Conservation (phyloP, 78 protist species). For the Monocercomonoides exilis region DNA sequence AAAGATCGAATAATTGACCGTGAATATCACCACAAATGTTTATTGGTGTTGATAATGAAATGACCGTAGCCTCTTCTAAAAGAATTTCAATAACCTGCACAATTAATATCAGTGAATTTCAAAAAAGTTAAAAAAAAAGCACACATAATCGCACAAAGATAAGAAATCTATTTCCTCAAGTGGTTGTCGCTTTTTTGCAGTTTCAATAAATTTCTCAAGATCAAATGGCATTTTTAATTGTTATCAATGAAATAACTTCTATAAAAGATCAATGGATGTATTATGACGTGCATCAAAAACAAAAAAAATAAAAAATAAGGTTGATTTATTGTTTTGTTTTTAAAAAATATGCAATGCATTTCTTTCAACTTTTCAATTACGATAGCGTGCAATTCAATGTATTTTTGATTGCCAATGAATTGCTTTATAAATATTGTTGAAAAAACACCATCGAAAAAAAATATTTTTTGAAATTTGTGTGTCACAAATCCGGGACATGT, state of each 20-base stretch:
- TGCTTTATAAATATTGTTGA: background rate
- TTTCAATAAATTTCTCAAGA: background rate
- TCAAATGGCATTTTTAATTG: background rate
- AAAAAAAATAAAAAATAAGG: background rate
- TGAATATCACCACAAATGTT: conserved; percentile 3
- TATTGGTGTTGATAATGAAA: background rate
- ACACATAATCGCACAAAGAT: background rate
- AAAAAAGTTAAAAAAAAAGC: background rate
- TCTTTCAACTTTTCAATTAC: background rate
- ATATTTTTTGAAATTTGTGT: too few species aligned
- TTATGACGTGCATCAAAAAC: background rate
- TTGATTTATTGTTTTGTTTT: background rate
- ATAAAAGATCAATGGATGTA: background rate
- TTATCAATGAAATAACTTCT: background rate
- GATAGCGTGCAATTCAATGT: background rate
- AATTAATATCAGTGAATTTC: background rate
- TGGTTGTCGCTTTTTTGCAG: background rate
- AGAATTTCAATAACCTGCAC: conserved; percentile 28
- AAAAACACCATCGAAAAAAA: too few species aligned
- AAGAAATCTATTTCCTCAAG: background rate
- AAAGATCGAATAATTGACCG: background rate
- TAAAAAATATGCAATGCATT: background rate
- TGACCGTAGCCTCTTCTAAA: background rate
- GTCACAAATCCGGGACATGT: too few species aligned
- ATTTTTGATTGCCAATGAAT: background rate